Percentiles rank a stretch among this genome's conserved stretches.
Conservation (phyloP, 441 rosid species). For the Kokia cookei region DNA sequence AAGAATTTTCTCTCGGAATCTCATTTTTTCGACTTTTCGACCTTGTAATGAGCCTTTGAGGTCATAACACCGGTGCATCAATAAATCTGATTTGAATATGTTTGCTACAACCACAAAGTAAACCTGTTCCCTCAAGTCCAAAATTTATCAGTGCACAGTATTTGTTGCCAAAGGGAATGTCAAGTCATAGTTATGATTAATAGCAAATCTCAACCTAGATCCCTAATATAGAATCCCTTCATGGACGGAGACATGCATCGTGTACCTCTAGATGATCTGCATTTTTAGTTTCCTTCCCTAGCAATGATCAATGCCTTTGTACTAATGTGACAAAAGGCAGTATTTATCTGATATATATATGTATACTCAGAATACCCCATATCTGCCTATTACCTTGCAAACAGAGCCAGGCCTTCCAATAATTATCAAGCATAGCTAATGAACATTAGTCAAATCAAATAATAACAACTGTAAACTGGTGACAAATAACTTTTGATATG, state of each 20-base stretch:
- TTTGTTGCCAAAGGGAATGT: neutral
- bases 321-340: neutral
- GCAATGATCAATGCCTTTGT: neutral
- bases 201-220: neutral
- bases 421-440: neutral
- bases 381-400: neutral
- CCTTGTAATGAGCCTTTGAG: slow-evolving; percentile 57
- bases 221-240: neutral
- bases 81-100: slow-evolving; percentile 24
- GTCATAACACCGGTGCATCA: slow-evolving; percentile 37
- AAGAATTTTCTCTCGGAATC: slow-evolving; percentile 25
- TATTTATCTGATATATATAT: neutral
- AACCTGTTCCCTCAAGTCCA: slow-evolving; percentile 24
- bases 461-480: neutral
- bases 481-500: neutral
- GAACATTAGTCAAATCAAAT: neutral
- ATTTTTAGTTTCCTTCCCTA: neutral
- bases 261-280: neutral
- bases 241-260: neutral
- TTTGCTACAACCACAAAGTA: slow-evolving; percentile 45
- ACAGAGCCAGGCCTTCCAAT: neutral
- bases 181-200: neutral
- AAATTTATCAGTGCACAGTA: neutral
- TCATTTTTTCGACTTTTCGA: slow-evolving; percentile 24
- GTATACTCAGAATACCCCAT: neutral